Evolutionary conservation across 2,329 filamentous ascomycete species (phyloP), one percentile per base, ranked within the genome.

Genomic region (Fusarium mexicanum): DNA sequence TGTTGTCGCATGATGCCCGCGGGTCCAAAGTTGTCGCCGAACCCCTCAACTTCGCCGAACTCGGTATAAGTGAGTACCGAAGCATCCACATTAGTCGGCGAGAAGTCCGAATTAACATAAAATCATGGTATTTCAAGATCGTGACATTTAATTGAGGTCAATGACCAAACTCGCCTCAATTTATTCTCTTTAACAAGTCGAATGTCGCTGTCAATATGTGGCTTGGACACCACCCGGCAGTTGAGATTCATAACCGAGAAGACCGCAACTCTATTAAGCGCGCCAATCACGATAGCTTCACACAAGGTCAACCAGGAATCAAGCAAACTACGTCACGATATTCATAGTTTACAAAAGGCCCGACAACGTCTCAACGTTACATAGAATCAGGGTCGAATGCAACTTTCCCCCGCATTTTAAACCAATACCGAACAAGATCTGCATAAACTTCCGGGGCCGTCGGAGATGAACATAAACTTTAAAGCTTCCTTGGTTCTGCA

Each of bases 351-450:
- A 17, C 20, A 67, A 67, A 67, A 61, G 65, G 54, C 37, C 65
- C 65, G 47, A 18, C n/a, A 54, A 37, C n/a, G 29, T 22, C 18
- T 65, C 51, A 70, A 70, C 66, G 66, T 70, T 70, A 70, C 67
- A 70, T 65, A 24, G 26, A 35, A 35, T 53, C 59, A 69, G 18
- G 33, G 46, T 38, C 33, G 5, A 47, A 7, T 37, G 29, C 51
- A 40, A 46, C 44, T 22, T 14, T 59, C 46, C 66, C 67, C 67
- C 67, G 46, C 60, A 47, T 31, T 60, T 24, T 11, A 60, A 2
- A 5, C 67, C 68, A 37, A 66, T 31, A 3, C 10, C 20, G 64
- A 46, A 4, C 24, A 69, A 40, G 67, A 69, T 64, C 65, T 22
- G 33, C 64, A 31, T 2, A 14, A 24, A 22, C 13, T 37, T 6